These are phyloP conservation scores for Neoboletus magnificus DNA, from an alignment of 768 basidiomycete genomes.

Conservation along the genomic window DNA sequence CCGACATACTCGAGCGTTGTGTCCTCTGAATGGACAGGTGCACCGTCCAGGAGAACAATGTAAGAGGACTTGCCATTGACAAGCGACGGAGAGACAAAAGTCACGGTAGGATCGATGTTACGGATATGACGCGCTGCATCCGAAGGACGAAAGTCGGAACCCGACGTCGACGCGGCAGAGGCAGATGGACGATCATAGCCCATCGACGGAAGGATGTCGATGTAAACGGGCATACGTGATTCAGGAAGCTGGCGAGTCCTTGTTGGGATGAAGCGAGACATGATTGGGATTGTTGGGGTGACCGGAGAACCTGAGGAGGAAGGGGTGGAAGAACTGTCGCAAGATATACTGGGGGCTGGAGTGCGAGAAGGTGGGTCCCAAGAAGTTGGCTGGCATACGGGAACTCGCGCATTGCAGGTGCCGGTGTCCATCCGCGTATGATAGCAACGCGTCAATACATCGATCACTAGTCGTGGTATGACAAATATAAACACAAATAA, in stretches of 20 bases:
- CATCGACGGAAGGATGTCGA: conserved; percentile 30
- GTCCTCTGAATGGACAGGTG: conserved; percentile 50
- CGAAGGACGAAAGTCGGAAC: not conserved
- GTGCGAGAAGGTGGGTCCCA: conserved; percentile 14
- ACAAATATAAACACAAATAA: conserved; percentile 33
- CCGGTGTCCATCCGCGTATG: conserved; percentile 24
- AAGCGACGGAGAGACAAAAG: conserved; percentile 50
- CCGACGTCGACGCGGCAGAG: conserved; percentile 1
- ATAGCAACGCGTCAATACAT: conserved; percentile 35
- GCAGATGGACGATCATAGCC: not conserved
- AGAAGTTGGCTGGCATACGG: conserved; percentile 12
- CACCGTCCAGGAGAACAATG: conserved; percentile 49
- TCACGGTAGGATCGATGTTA: conserved; percentile 64
- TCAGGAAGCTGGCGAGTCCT: conserved; percentile 21
- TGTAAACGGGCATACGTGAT: conserved; percentile 31
- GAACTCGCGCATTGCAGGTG: conserved; percentile 18
- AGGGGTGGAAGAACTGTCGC: conserved; percentile 17
- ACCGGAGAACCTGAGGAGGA: conserved; percentile 19
- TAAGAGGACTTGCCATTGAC: conserved; percentile 54
- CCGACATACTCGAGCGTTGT: conserved; percentile 35
- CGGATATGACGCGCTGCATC: conserved; percentile 49
- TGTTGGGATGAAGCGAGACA: conserved; percentile 22
- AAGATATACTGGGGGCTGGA: conserved; percentile 28
- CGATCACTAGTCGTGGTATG: conserved; percentile 27
- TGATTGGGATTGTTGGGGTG: conserved; percentile 13